Base-by-base conservation (phyloP, 148 eudicot genomes). In the Cornus kousa region DNA sequence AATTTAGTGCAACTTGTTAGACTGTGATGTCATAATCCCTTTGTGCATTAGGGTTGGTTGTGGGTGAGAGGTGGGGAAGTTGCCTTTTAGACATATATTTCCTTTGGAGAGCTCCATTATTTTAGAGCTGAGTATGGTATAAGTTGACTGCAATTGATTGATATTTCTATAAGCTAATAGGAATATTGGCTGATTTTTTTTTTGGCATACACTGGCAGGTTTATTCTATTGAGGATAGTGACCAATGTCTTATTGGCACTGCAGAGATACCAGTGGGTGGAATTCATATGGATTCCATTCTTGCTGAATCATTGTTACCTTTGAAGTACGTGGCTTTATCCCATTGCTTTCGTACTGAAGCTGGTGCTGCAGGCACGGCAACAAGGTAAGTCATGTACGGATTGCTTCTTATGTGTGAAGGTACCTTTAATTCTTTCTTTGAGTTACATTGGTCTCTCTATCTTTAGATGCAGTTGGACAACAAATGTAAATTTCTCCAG, bases 271-370 rank as follows among this genome's bases (percentile, higher is more conserved):
- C 98, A 65, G 78, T 94, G 31, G 98, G 98, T 5, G 98, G 96
- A 72, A 89, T 94, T 69, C 98, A 94, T 82, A 91, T 94, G 96
- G 94, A 92, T 82, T 90, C 94, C 16, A 94, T 94, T 87, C 84
- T 94, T 77, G 23, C 94, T 16, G 96, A 91, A 68, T 86, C 91
- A 40, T 87, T 90, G 17, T 87, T 94, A 83, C 98, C 98, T 77
- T 71, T 90, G 77, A 92, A 91, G 80, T 94, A 94, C 80, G 96
- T 90, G 35, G 97, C 98, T 71, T 86, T 90, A 86, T 95, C 97
- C 68, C 98, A 93, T 85, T 95, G 97, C 83, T 95, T 95, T 70
- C 93, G 97, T 39, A 95, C 98, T n/a, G 98, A 95, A 81, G 98
- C 98, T 75, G 98, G 98, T 78, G 97, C 97, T 73, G 97, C 97